Conservation (phyloP, 257 asterid genomes). For the Misopates orontium region DNA sequence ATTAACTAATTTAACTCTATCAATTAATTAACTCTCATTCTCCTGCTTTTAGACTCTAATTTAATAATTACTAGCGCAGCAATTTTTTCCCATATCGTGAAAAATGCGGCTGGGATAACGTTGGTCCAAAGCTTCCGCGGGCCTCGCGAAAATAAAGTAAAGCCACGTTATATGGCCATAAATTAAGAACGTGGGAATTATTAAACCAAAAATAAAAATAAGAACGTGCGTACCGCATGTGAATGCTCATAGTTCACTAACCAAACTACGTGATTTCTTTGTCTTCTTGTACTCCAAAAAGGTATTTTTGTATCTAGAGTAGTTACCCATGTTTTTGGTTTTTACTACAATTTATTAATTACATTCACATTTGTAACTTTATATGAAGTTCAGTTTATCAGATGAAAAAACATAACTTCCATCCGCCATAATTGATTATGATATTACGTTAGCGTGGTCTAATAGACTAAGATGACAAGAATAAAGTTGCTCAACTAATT, state of each 20-base stretch:
- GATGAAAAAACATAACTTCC: too few species aligned
- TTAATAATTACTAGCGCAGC: neutral
- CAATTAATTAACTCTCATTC: neutral
- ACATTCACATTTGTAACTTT: too few species aligned
- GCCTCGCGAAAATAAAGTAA: constrained; percentile 12
- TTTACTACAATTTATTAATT: too few species aligned
- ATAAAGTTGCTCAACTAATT: too few species aligned
- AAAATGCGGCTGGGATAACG: constrained; percentile 23
- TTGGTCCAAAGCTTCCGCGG: constrained; percentile 29
- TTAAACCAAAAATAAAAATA: neutral
- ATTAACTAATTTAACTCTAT: neutral
- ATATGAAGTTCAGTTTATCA: too few species aligned
- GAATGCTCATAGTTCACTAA: constrained; percentile 3
- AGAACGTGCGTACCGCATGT: constrained; percentile 15
- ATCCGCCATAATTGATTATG: too few species aligned
- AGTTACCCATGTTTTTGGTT: too few species aligned
- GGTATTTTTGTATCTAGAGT: too few species aligned
- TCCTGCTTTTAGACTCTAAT: too few species aligned
- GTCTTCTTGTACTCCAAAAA: constrained; percentile 2
- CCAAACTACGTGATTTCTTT: constrained; percentile 28
- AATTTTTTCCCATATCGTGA: constrained; percentile 23
- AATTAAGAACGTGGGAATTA: constrained; percentile 20
- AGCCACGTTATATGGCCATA: neutral
- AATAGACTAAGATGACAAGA: too few species aligned
- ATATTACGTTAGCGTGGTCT: too few species aligned